Evolutionary conservation across 805 yeast genomes (phyloP).

Genomic region (Candida insectorum): DNA sequence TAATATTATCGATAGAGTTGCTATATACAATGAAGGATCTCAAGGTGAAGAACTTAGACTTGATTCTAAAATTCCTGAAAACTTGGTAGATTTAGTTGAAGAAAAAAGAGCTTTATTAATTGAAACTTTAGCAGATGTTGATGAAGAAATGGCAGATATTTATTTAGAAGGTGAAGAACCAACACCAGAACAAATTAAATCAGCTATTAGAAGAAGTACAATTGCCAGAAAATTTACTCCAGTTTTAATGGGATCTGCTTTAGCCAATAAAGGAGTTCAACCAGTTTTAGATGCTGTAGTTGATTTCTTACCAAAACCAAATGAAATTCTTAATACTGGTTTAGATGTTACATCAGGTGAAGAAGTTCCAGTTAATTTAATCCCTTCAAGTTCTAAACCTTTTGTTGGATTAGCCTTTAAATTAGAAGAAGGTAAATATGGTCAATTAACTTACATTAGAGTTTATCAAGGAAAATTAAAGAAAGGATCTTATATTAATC

Average conservation of each 20-base stretch:
- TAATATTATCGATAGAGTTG: conserved; percentile 83
- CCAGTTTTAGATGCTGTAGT: conserved; percentile 94
- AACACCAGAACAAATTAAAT: conserved; percentile 74
- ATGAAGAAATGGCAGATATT: conserved; percentile 93
- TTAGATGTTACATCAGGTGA: conserved; percentile 69
- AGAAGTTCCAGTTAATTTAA: conserved; percentile 59
- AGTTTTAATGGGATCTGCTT: conserved; percentile 99
- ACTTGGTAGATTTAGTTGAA: conserved; percentile 76
- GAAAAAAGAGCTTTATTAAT: conserved; percentile 84
- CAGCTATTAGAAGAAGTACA: conserved; percentile 90
- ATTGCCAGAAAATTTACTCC: conserved; percentile 96
- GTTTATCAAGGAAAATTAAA: conserved; percentile 94
- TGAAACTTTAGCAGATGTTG: conserved; percentile 96
- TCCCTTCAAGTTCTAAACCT: conserved; percentile 72
- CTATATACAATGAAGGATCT: conserved; percentile 82
- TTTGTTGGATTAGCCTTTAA: conserved; percentile 98
- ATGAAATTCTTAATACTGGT: conserved; percentile 88
- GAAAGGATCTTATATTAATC: conserved; percentile 86
- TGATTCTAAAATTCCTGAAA: conserved; percentile 68
- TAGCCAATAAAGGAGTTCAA: conserved; percentile 95
- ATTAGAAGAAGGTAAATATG: conserved; percentile 96
- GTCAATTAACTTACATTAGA: conserved; percentile 94
- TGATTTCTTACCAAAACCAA: conserved; percentile 93
- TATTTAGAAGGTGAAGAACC: conserved; percentile 90
- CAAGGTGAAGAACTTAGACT: conserved; percentile 79